Percentiles rank a stretch among this genome's conserved stretches.
Conservation (phyloP, 176 grass and related monocot species). For the Ensete glaucum region DNA sequence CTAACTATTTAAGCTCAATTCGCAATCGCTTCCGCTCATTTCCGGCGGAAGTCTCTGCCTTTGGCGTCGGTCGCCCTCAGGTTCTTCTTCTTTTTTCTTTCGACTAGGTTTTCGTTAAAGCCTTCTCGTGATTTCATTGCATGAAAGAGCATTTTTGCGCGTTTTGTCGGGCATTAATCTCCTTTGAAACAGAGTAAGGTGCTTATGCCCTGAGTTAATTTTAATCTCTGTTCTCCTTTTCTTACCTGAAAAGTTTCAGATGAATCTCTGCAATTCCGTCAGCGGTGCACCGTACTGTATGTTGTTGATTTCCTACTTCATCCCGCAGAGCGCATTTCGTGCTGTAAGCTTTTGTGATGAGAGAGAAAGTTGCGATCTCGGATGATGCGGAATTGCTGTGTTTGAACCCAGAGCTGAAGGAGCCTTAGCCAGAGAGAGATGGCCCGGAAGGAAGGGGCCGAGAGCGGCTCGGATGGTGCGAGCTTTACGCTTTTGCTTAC, state of each 20-base stretch:
- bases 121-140: not conserved
- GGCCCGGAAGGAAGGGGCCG: conserved; percentile 31
- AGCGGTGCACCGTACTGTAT: too few species aligned
- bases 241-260: too few species aligned
- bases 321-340: not conserved
- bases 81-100: not conserved
- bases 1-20: not conserved
- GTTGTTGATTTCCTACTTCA: too few species aligned
- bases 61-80: not conserved
- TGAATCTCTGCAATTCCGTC: too few species aligned
- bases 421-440: conserved; percentile 20
- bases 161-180: not conserved
- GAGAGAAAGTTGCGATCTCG: not conserved
- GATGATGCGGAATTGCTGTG: not conserved
- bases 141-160: not conserved
- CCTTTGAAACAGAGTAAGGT: too few species aligned
- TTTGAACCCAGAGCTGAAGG: conserved; percentile 1
- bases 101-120: not conserved
- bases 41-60: not conserved
- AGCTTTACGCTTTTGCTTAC: conserved; percentile 87
- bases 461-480: conserved; percentile 80
- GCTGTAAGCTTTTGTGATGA: not conserved
- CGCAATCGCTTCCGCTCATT: not conserved
- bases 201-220: too few species aligned
- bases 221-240: too few species aligned